Evolutionary conservation across 2,329 filamentous ascomycete species (phyloP), one percentile per base, ranked within the genome.

Genomic region (Exophiala alcalophila): DNA sequence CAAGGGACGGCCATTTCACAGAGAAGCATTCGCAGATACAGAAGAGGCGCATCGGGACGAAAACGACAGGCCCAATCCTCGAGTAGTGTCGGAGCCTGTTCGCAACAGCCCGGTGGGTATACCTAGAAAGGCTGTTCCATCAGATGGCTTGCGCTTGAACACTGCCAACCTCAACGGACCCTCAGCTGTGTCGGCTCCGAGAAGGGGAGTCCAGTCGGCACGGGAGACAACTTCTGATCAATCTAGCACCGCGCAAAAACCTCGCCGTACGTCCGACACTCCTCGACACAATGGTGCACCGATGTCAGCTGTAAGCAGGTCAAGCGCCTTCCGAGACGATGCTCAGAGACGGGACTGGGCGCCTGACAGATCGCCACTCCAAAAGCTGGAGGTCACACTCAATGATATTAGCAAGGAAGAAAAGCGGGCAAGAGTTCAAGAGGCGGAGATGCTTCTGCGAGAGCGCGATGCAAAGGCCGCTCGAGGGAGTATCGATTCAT

Each of bases 321-420:
- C 47, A 5, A 53, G 50, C 31, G 47, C 50, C 12, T 42, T 46
- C 32, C 47, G 45, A 21, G 32, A 47, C 25, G 59, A 59, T 4
- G 53, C 60, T 32, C 38, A 54, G 26, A 59, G 64, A 50, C 59
- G 63, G 46, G 71, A 74, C 41, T 79, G 86, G 66, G 86, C 91
- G 59, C 76, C 83, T 44, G 84, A 94, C 62, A 81, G 86, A 58
- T 97, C 91, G 51, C 92, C 94, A 38, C 75, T 98, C 38, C 91
- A 98, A 65, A 92, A 84, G 70, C 78, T 98, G 55, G 91, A 98
- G 70, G 80, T 86, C 59, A 92, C 87, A 58, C 76, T 97, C 59
- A 85, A 84, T 64, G 89, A 86, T 66, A 91, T 96, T 65, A 95
- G 86, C 63, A 97, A 96, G 64, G 90, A 96, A 67, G 90, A 96